Evolutionary conservation across 2,329 filamentous ascomycete species (phyloP), one percentile per base, ranked within the genome.

Genomic region (Acarospora socialis): DNA sequence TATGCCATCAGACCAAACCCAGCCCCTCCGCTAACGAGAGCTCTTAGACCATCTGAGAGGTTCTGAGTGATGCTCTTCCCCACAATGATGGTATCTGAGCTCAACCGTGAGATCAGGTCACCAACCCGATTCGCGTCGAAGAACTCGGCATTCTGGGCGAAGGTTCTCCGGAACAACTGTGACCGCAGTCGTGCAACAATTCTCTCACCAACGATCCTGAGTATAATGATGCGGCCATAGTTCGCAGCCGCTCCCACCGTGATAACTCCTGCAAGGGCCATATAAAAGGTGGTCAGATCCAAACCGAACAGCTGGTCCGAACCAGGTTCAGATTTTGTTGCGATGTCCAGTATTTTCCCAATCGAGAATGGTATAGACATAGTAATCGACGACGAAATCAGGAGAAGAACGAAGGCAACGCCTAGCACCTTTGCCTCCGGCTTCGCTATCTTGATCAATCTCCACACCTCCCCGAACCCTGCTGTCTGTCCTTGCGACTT

Each of bases 1-100:
- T 83, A 95, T n/a, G 81, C 73, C 90, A 98, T 98, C 54, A 92
- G 76, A 30, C 72, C 72, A 46, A 98, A 81, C 3, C 90, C 92
- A 37, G 87, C 87, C 19, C 71, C 74, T 44, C 90, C 90, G 44
- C 84, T 93, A 39, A 98, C 87, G 19, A 90, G 60, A 10, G 90
- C 79, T 38, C 90, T 72, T 32, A 98, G 67, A n/a, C 90, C 90
- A 56, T 98, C 90, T 4, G 87, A 95, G 30, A 98, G 63, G 51
- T 98, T 98, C 51, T 95, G 87, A 0, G 90, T 98, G 43, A 98
- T 93, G 48, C 84, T 93, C 59, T 98, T 98, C 51, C 87, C 90
- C 33, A 98, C 90, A 49, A 98, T 92, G 49, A 95, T 83, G 1
- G 90, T 94, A 54, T 98, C 92, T 2, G 86, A 92, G 48, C 87